Percentiles rank a stretch among this genome's conserved stretches.
phyloP scores from a whole-genome alignment of 1,284 basidiomycete species.

The Abortiporus biennis region DNA sequence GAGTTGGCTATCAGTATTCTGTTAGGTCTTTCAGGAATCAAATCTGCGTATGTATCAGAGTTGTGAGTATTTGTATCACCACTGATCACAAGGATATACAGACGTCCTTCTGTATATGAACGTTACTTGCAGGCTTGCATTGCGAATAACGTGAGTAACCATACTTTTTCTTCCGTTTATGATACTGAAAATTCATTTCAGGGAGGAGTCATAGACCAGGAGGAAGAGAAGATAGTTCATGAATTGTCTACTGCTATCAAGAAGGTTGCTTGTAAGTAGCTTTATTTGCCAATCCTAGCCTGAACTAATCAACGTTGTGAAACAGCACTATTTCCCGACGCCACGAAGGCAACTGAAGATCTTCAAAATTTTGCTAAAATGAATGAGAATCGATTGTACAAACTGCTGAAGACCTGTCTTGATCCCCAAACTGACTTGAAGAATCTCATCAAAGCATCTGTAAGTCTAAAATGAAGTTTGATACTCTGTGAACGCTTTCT shows the following conservation, averaged over 20 bases:
- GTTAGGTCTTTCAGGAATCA: conserved; percentile 57
- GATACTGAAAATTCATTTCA: conserved; percentile 24
- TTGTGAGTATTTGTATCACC: background rate
- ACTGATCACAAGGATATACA: too few species aligned
- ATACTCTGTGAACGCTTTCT: background rate
- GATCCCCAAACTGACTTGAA: conserved; percentile 84
- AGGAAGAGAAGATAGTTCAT: conserved; percentile 58
- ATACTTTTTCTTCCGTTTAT: background rate
- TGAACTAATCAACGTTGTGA: too few species aligned
- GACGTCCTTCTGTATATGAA: conserved; percentile 59
- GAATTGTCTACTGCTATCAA: conserved; percentile 51
- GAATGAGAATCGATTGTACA: conserved; percentile 86
- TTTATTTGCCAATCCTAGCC: conserved; percentile 6
- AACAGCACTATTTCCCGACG: conserved; percentile 59
- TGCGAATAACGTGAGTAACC: conserved; percentile 67
- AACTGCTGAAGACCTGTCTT: conserved; percentile 74
- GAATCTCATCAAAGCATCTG: conserved; percentile 72
- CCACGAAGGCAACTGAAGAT: conserved; percentile 72
- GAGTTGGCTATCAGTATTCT: conserved; percentile 53
- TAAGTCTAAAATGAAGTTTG: conserved; percentile 36
- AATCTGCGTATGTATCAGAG: conserved; percentile 41
- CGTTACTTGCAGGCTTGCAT: conserved; percentile 68
- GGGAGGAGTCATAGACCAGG: conserved; percentile 83
- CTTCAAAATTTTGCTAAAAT: conserved; percentile 79
- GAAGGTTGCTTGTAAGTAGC: conserved; percentile 49